phyloP scores from a whole-genome alignment of 108 stramenopile species.

The Cylindrotheca closterium region DNA sequence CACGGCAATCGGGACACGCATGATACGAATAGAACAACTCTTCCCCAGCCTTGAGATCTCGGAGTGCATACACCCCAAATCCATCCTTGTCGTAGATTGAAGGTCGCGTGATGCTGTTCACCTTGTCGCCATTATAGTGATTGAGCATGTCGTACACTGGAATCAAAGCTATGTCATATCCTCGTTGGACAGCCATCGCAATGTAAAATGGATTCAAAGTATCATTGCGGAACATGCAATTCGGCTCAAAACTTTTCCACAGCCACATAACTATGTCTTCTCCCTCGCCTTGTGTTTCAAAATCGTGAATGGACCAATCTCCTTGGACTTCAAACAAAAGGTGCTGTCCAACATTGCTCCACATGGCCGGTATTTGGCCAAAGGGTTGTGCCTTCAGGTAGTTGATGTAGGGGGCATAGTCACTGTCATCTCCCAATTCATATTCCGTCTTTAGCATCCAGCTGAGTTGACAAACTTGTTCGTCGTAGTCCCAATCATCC shows the following conservation, averaged over 20 bases:
- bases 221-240: background rate
- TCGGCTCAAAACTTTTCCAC: background rate
- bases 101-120: constrained; percentile 2
- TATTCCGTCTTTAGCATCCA: background rate
- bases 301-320: background rate
- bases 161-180: constrained; percentile 35
- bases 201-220: background rate
- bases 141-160: constrained; percentile 62
- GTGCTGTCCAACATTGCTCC: constrained; percentile 38
- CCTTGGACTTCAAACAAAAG: constrained; percentile 34
- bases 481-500: background rate
- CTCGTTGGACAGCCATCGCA: constrained; percentile 14
- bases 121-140: constrained; percentile 48
- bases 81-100: constrained; percentile 2
- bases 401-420: constrained; percentile 52
- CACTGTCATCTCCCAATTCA: background rate
- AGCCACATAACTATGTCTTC: background rate
- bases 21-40: constrained; percentile 11
- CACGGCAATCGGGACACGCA: constrained; percentile 9
- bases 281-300: background rate
- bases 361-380: constrained; percentile 44
- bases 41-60: constrained; percentile 3
- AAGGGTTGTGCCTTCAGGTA: constrained; percentile 45
- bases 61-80: background rate
- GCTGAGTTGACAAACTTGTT: background rate